phyloP scores from a whole-genome alignment of 139 green algal species.

The Chlamydomonas schloesseri region DNA sequence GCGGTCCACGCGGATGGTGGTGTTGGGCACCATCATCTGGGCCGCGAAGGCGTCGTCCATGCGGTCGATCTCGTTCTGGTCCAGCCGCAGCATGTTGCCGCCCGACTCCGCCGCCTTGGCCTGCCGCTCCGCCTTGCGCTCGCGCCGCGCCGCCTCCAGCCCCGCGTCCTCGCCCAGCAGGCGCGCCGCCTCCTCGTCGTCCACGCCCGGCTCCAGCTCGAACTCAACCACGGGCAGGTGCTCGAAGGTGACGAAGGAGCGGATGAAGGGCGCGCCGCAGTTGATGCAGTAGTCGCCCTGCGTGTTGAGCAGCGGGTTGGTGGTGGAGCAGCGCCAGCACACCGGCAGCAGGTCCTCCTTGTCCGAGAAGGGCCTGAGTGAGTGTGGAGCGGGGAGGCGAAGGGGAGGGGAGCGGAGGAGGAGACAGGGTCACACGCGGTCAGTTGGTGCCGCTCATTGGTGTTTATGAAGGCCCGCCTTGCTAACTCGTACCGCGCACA shows the following conservation, averaged over 20 bases:
- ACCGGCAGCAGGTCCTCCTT: slow-evolving; percentile 80
- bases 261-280: slow-evolving; percentile 77
- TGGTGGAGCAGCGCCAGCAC: slow-evolving; percentile 82
- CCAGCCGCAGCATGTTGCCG: slow-evolving; percentile 72
- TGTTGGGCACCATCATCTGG: slow-evolving; percentile 77
- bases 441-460: too few relatives aligned
- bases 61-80: slow-evolving; percentile 62
- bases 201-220: slow-evolving; percentile 63
- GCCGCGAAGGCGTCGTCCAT: slow-evolving; percentile 76
- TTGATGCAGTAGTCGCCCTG: slow-evolving; percentile 82
- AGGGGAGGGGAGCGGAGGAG: not conserved
- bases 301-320: slow-evolving; percentile 75
- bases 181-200: slow-evolving; percentile 45
- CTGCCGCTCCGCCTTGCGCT: not conserved
- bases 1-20: slow-evolving; percentile 69
- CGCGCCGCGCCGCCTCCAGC: slow-evolving; percentile 30
- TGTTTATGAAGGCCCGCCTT: too few relatives aligned
- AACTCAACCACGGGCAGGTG: slow-evolving; percentile 87
- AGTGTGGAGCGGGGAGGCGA: not conserved
- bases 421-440: too few relatives aligned
- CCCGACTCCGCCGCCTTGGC: slow-evolving; percentile 16
- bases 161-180: slow-evolving; percentile 61
- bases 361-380: slow-evolving; percentile 71
- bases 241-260: slow-evolving; percentile 89
- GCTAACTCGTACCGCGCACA: too few relatives aligned